Evolutionary conservation across 2,329 filamentous ascomycete species (phyloP).

Genomic region (Xylaria polymorpha): DNA sequence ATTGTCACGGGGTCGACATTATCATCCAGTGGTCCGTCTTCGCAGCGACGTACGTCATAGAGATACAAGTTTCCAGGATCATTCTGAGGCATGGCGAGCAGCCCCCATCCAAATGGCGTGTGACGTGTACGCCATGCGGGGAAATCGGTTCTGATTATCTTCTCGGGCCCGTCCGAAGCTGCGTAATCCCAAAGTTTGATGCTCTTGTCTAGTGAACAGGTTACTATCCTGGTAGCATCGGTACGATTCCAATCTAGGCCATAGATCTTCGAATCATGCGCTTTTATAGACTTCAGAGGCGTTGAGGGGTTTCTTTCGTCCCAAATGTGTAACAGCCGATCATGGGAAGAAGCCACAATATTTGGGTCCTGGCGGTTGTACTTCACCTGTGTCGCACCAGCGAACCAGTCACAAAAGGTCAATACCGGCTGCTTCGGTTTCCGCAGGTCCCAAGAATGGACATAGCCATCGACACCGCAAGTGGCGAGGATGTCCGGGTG

Average conservation of each 20-base stretch:
- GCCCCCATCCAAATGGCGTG: slow-evolving; percentile 86
- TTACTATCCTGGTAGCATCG: slow-evolving; percentile 76
- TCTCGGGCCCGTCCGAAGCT: slow-evolving; percentile 73
- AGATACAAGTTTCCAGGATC: slow-evolving; percentile 86
- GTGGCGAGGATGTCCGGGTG: slow-evolving; percentile 90
- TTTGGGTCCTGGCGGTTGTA: slow-evolving; percentile 91
- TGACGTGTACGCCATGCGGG: slow-evolving; percentile 93
- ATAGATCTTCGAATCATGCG: slow-evolving; percentile 93
- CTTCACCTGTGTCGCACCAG: slow-evolving; percentile 93
- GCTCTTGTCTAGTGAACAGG: slow-evolving; percentile 89
- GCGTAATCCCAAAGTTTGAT: slow-evolving; percentile 93
- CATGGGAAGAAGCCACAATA: slow-evolving; percentile 90
- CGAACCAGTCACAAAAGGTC: slow-evolving; percentile 92
- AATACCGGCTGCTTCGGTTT: slow-evolving; percentile 77
- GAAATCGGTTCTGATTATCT: slow-evolving; percentile 83
- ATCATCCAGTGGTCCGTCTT: slow-evolving; percentile 58
- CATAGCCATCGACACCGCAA: slow-evolving; percentile 91
- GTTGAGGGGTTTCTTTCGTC: slow-evolving; percentile 83
- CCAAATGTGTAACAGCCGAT: slow-evolving; percentile 89
- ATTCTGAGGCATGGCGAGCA: slow-evolving; percentile 92
- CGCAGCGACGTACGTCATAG: slow-evolving; percentile 73
- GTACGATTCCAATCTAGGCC: slow-evolving; percentile 94
- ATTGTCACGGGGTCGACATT: slow-evolving; percentile 63
- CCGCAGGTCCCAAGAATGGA: slow-evolving; percentile 91
- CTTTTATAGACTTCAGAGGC: slow-evolving; percentile 85